Conservation (phyloP, 2,329 filamentous ascomycete species). For the Aspergillus arachidicola region DNA sequence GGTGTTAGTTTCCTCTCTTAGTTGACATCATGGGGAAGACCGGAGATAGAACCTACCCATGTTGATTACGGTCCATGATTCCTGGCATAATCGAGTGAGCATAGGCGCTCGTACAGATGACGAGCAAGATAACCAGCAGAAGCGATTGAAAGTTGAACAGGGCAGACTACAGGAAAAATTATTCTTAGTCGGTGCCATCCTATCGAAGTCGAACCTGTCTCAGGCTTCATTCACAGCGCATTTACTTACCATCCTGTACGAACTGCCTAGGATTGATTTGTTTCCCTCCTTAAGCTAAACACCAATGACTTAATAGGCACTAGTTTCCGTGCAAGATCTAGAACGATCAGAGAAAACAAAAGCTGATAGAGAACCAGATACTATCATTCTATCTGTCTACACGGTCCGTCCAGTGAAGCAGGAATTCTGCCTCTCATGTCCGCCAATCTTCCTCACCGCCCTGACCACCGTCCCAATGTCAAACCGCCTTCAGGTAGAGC, state of each 20-base stretch:
- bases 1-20: not conserved
- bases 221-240: not conserved
- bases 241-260: slow-evolving; percentile 34
- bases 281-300: not conserved
- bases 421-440: slow-evolving; percentile 23
- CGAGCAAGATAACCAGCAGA: slow-evolving; percentile 87
- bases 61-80: slow-evolving; percentile 90
- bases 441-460: slow-evolving; percentile 21
- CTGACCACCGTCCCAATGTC: slow-evolving; percentile 6
- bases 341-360: not conserved
- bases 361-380: not conserved
- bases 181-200: not conserved
- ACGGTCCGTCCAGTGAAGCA: not conserved
- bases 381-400: not conserved
- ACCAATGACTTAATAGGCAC: not conserved
- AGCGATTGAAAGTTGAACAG: slow-evolving; percentile 99
- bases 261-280: not conserved
- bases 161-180: slow-evolving; percentile 67
- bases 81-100: slow-evolving; percentile 85
- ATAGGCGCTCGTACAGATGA: slow-evolving; percentile 95
- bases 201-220: not conserved
- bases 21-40: not conserved
- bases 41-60: slow-evolving; percentile 63
- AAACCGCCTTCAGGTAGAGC: not conserved
- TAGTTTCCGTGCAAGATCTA: not conserved